These are phyloP conservation scores for Fusarium torulosum DNA, from an alignment of 2,329 filamentous ascomycete genomes.

Conservation along the genomic window DNA sequence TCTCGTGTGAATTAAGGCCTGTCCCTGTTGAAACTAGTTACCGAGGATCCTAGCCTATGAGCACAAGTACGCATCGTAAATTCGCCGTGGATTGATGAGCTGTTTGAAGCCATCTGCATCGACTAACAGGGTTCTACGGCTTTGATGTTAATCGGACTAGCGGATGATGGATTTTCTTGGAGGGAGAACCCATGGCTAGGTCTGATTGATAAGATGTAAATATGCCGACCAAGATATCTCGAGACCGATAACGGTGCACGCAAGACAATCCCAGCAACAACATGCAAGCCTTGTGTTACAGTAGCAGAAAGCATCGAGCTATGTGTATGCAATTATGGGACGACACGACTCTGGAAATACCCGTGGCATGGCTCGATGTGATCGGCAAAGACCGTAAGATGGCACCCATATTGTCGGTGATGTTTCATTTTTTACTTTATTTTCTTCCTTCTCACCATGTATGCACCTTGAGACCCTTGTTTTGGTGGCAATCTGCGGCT, in stretches of 20 bases:
- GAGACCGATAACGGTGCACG: conserved; percentile 27
- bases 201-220: conserved; percentile 17
- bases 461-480: conserved; percentile 21
- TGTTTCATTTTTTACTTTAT: conserved; percentile 1
- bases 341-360: conserved; percentile 36
- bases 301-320: conserved; percentile 19
- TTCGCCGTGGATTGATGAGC: conserved; percentile 15
- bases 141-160: conserved; percentile 8
- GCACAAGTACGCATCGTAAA: background rate
- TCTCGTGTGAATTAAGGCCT: conserved; percentile 5
- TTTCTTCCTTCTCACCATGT: background rate
- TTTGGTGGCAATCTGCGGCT: conserved; percentile 6
- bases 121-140: background rate
- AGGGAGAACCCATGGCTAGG: background rate
- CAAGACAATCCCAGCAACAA: conserved; percentile 10
- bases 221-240: conserved; percentile 10
- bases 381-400: conserved; percentile 29
- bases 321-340: conserved; percentile 44
- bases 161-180: conserved; percentile 3
- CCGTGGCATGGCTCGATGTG: conserved; percentile 35
- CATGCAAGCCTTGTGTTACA: conserved; percentile 28
- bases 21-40: conserved; percentile 7
- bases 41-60: conserved; percentile 10
- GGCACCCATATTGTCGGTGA: background rate
- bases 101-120: conserved; percentile 4